phyloP scores from a whole-genome alignment of 441 rosid genomes.

The Adansonia gregorii region DNA sequence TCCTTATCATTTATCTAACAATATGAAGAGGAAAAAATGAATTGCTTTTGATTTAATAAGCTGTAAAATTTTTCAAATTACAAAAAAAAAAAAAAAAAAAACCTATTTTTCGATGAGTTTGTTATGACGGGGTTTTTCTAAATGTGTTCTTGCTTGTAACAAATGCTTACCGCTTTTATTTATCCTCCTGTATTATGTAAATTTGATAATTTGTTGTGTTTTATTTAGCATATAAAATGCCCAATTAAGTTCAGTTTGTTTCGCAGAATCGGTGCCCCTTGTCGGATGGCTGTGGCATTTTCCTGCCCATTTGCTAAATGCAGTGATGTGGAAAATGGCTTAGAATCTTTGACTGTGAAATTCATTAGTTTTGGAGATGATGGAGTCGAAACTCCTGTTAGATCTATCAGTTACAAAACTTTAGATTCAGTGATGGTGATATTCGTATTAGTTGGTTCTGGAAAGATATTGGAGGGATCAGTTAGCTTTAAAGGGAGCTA shows the following conservation, averaged over 20 bases:
- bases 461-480: conserved; percentile 68
- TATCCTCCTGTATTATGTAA: no score
- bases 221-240: no score
- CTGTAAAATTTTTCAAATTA: not conserved
- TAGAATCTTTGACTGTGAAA: conserved; percentile 63
- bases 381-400: conserved; percentile 48
- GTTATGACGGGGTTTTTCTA: no score
- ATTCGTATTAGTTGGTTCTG: conserved; percentile 52
- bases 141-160: no score
- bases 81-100: not conserved
- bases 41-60: not conserved
- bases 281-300: conserved; percentile 46
- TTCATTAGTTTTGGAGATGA: conserved; percentile 64
- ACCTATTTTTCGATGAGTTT: no score
- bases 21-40: not conserved
- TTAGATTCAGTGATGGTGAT: conserved; percentile 33
- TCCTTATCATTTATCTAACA: not conserved
- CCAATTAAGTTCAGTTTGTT: no score
- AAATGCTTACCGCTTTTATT: no score
- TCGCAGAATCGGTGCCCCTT: no score
- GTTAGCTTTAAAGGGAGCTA: conserved; percentile 66
- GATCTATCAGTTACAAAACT: conserved; percentile 55
- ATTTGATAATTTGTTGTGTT: no score
- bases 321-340: conserved; percentile 51
- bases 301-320: conserved; percentile 56